Base-by-base conservation (phyloP, 2,329 filamentous ascomycete species). In the Penicillium sp. region DNA sequence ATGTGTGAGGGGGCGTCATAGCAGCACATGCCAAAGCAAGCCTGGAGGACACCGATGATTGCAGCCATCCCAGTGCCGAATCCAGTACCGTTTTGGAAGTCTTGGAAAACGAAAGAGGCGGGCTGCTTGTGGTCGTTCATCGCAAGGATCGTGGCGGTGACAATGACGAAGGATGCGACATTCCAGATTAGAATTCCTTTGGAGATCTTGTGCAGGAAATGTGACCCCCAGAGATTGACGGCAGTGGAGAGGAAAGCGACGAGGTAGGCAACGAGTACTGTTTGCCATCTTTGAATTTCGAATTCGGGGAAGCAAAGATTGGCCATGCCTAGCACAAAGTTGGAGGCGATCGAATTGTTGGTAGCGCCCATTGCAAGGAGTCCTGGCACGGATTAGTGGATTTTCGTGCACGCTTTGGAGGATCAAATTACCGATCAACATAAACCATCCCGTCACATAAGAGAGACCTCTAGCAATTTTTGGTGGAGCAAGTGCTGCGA, bases 261-360 rank as follows among this genome's bases (percentile, higher is more conserved):
- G 8, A 75, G 64, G 54, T 82, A 84, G 3, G 81, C 75, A 0
- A 83, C 71, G 3, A 84, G 70, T 0, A 82, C 80, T 0, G 78
- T 80, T 55, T 84, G 81, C 81, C 82, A 84, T 34, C 81, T 73
- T 58, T 83, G 69, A 50, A 84, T 83, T 1, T 67, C 74, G 56
- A 79, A 84, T 9, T 68, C 67, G 0, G 78, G 78, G 53, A 81
- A 76, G 47, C 79, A 78, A 6, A 84, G 70, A 38, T 83, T 81
- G 9, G 79, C 79, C 59, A 79, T 76, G 4, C 81, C 82, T 1
- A 84, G 76, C 31, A 83, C 70, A 65, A 84, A 84, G 53, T 83
- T 83, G 14, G 81, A 78, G 1, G 72, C 74, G 50, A 84, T 78
- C 53, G 78, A 82, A 62, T 80, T 80, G 61, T 83, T 82, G 0